Conservation (phyloP, 768 basidiomycete genomes). For the Strobilomyces dryophilus region DNA sequence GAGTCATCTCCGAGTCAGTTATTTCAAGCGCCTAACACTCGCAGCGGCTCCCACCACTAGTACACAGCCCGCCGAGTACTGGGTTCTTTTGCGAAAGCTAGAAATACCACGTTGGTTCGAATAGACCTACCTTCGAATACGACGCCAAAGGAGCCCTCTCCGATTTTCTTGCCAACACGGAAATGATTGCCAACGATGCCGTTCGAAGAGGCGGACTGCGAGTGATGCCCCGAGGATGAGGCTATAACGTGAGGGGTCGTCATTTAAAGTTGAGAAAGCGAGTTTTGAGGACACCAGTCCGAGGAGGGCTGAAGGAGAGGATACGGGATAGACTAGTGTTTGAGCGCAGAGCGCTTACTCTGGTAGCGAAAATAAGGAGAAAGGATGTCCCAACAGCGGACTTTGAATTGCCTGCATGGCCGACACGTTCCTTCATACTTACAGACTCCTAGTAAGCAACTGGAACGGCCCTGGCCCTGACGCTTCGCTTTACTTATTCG, state of each 20-base stretch:
- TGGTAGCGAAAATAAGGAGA: constrained; percentile 26
- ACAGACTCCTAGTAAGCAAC: not conserved
- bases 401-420: constrained; percentile 29
- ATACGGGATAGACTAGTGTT: constrained; percentile 19
- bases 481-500: not conserved
- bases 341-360: constrained; percentile 19
- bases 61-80: not conserved
- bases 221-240: constrained; percentile 67
- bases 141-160: constrained; percentile 98
- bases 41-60: constrained; percentile 2
- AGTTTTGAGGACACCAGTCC: constrained; percentile 28
- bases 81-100: not conserved
- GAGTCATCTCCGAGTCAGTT: constrained; percentile 1
- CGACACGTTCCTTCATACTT: constrained; percentile 25
- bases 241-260: constrained; percentile 82
- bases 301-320: constrained; percentile 21
- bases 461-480: not conserved
- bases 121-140: constrained; percentile 83
- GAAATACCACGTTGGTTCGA: not conserved
- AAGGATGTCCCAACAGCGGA: constrained; percentile 25
- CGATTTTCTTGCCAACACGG: constrained; percentile 97
- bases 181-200: constrained; percentile 78
- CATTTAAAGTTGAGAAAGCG: constrained; percentile 38
- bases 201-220: constrained; percentile 58
- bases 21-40: constrained; percentile 12